These are phyloP conservation scores for Prosopis cineraria DNA, from an alignment of 306 rosid species.

Conservation along the genomic window DNA sequence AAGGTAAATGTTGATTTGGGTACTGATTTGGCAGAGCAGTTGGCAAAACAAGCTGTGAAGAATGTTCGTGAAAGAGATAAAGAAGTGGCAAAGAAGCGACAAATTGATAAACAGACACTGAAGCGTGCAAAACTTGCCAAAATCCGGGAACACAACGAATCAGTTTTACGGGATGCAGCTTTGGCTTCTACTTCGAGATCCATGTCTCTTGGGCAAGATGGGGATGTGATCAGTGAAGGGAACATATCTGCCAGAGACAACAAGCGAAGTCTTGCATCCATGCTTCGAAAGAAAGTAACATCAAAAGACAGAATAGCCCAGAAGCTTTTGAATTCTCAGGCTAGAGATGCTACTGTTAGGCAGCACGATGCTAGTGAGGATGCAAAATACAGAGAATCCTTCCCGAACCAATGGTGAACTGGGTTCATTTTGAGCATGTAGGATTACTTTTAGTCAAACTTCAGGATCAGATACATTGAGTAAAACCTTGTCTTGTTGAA, in stretches of 20 bases:
- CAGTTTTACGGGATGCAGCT: slow-evolving; percentile 56
- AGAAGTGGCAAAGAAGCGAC: slow-evolving; percentile 53
- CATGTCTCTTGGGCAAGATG: background rate
- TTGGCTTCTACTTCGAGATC: slow-evolving; percentile 14
- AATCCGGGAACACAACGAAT: slow-evolving; percentile 84
- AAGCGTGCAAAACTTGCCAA: slow-evolving; percentile 87
- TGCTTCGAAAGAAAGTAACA: slow-evolving; percentile 19
- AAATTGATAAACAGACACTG: slow-evolving; percentile 52
- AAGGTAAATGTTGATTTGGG: slow-evolving; percentile 34
- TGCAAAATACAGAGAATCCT: slow-evolving; percentile 16
- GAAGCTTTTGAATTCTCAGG: background rate
- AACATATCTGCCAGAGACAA: background rate
- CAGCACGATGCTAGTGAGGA: slow-evolving; percentile 13
- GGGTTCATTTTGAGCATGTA: background rate
- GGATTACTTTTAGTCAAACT: background rate
- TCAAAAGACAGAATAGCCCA: background rate
- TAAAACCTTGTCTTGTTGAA: slow-evolving; percentile 12
- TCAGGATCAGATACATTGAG: background rate
- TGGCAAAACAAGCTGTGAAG: slow-evolving; percentile 78
- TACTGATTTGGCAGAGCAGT: slow-evolving; percentile 49
- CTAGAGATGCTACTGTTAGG: slow-evolving; percentile 4
- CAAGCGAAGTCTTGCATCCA: slow-evolving; percentile 2
- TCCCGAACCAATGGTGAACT: slow-evolving; percentile 19
- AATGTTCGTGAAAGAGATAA: slow-evolving; percentile 72
- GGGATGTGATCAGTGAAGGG: background rate